Base-by-base conservation (phyloP, 768 basidiomycete genomes). In the Dioszegia hungarica region DNA sequence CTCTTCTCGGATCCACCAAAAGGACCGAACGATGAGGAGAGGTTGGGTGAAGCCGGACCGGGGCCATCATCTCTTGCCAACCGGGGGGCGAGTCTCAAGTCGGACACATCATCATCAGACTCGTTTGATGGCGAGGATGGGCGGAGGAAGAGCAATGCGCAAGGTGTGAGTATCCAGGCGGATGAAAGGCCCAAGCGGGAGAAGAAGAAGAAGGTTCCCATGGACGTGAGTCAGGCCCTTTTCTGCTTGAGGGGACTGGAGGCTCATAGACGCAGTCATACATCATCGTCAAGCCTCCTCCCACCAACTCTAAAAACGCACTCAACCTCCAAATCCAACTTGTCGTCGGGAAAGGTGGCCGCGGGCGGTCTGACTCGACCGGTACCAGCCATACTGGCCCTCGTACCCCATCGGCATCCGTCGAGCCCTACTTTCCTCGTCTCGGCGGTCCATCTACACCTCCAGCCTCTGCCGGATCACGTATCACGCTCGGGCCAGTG, bases 301-400 rank as follows among this genome's bases (percentile, higher is more conserved):
- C 90, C 0, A 84, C 88, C 5, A 84, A 85, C 66, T 80, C 83
- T n/a, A 88, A 87, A 60, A 89, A 93, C 62, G 87, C 90, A 0
- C 80, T 93, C 40, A 92, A 93, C 72, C 80, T 94, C 0, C 92
- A 95, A 67, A 85, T 95, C 11, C 92, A 95, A 74, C 85, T 95
- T 38, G 86, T 94, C 1, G 65, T 72, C 38, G 59, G 59, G 29
- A 59, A 63, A 15, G 36, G 55, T 15, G 58, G 58, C 1, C 51
- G 65, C 10, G 56, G 56, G 10, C 65, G 68, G 10, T 67, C 65
- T 47, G 60, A 39, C 19, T 58, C 60, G 15, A 48, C 41, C 14
- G 36, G 44, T 9, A 49, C 53, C 22, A 38, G 17, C 10, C 10
- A 25, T 17, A 51, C 34, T 27, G 33, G 34, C 29, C 25, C 38